Base-by-base conservation (phyloP, 345 rosid genomes). In the Combretum micranthum region DNA sequence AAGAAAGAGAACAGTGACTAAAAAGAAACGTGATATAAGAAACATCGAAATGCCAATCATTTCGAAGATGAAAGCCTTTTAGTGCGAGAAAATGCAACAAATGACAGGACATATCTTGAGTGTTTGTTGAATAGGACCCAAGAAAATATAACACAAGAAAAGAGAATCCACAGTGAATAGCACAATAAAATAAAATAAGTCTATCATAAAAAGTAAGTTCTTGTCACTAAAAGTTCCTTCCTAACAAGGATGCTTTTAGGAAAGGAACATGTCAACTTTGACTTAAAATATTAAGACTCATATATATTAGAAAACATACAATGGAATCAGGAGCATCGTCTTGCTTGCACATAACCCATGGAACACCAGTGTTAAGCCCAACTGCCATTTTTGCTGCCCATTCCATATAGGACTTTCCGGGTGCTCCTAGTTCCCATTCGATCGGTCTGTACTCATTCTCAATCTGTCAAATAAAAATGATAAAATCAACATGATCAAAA, bases 301-400 rank as follows among this genome's bases (percentile, higher is more conserved):
- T 4, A 55, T 32, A 11, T 32, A 32, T n/a, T 32, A 32, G 9
- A 4, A 32, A 32, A 32, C 75, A 66, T 80, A 89, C 99, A 58
- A 93, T 69, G 53, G 97, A 92, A 56, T 68, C 85, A 49, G 99
- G 97, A 61, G 92, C 99, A 73, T 93, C 92, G 3, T 90, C 97
- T 87, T 93, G 99, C 77, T 93, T 93, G 85, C 99, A 89, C 99
- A 93, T 93, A 75, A 93, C 68, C 99, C 99, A 93, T 48, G 99
- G 99, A 64, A 93, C 99, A 20, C 97, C 95, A 5, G 97, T 90
- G 13, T 65, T 59, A 8, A 90, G 95, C 55, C 89, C 85, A 42
- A 90, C 82, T 1, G 99, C 99, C 99, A 93, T 82, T 63, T 78
- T 60, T 61, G 96, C 97, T 21, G 79, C 90, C 99, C 99, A 93